Evolutionary conservation across 768 basidiomycete species (phyloP).

Genomic region (Pleurotus citrinopileatus): DNA sequence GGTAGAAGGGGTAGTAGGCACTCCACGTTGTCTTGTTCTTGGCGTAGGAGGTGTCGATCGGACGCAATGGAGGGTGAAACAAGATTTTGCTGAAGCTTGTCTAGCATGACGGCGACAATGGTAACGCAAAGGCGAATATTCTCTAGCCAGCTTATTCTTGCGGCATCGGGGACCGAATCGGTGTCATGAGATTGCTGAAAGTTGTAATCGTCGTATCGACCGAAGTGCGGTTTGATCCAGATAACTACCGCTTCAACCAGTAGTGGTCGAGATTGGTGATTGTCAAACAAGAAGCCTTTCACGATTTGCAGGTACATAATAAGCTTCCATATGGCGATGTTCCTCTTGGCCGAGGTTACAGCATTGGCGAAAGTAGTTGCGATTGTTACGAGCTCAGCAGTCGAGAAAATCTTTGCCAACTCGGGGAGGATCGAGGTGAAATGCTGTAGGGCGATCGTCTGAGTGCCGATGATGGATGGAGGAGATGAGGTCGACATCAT

Average conservation of each 20-base stretch:
- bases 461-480: slow-evolving; percentile 90
- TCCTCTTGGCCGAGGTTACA: slow-evolving; percentile 73
- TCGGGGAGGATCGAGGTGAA: slow-evolving; percentile 92
- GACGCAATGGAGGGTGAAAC: slow-evolving; percentile 61
- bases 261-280: slow-evolving; percentile 69
- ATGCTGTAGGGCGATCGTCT: slow-evolving; percentile 90
- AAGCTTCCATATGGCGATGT: slow-evolving; percentile 90
- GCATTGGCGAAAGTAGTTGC: slow-evolving; percentile 87
- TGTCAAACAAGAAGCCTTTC: slow-evolving; percentile 84
- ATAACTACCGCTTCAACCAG: slow-evolving; percentile 85
- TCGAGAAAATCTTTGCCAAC: slow-evolving; percentile 75
- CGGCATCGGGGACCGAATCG: slow-evolving; percentile 63
- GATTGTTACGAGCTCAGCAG: slow-evolving; percentile 82
- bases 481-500: slow-evolving; percentile 85
- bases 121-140: slow-evolving; percentile 87
- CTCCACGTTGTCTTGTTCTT: slow-evolving; percentile 93
- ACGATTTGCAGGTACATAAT: slow-evolving; percentile 93
- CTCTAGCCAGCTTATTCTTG: slow-evolving; percentile 88
- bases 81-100: slow-evolving; percentile 81
- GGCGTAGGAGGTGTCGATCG: slow-evolving; percentile 59
- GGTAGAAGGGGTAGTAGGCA: slow-evolving; percentile 80
- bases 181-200: slow-evolving; percentile 63
- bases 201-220: slow-evolving; percentile 81
- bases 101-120: slow-evolving; percentile 84
- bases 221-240: slow-evolving; percentile 96